Conservation (phyloP, 2,329 filamentous ascomycete genomes). For the Colletotrichum nymphaeae region DNA sequence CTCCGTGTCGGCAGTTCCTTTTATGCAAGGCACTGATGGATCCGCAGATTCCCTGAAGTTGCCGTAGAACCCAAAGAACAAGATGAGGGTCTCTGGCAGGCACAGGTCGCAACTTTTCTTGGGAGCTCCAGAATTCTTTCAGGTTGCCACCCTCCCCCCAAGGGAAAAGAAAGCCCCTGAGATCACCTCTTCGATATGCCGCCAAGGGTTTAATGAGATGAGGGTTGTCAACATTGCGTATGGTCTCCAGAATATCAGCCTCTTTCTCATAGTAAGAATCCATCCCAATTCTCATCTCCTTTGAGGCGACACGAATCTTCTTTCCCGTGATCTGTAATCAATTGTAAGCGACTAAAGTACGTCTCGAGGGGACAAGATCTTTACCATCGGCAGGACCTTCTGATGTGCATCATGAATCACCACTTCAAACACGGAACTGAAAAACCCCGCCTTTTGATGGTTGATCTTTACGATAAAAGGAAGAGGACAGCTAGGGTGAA, state of each 20-base stretch:
- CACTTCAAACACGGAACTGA: not conserved
- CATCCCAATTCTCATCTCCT: not conserved
- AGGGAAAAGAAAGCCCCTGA: not conserved
- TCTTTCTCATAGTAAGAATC: not conserved
- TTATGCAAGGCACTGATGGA: not conserved
- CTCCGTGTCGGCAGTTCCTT: slow-evolving; percentile 1
- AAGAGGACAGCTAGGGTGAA: not conserved
- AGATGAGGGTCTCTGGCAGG: not conserved
- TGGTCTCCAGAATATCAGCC: not conserved
- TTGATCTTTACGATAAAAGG: not conserved
- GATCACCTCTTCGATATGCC: not conserved
- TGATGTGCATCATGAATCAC: not conserved
- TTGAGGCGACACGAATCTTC: not conserved
- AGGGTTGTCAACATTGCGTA: not conserved
- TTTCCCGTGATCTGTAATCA: not conserved
- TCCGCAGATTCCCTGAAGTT: not conserved
- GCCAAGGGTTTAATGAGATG: not conserved
- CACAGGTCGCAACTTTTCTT: not conserved
- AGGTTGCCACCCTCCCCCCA: slow-evolving; percentile 1
- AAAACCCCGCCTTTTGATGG: not conserved
- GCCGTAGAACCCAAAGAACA: not conserved
- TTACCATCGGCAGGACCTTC: not conserved
- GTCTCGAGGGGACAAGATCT: not conserved
- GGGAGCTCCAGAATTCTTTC: not conserved
- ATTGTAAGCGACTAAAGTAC: not conserved